A percentile compares a stretch with the other conserved stretches of the same genome.
phyloP scores from a whole-genome alignment of 768 basidiomycete species.

The Agrocybe pediades region DNA sequence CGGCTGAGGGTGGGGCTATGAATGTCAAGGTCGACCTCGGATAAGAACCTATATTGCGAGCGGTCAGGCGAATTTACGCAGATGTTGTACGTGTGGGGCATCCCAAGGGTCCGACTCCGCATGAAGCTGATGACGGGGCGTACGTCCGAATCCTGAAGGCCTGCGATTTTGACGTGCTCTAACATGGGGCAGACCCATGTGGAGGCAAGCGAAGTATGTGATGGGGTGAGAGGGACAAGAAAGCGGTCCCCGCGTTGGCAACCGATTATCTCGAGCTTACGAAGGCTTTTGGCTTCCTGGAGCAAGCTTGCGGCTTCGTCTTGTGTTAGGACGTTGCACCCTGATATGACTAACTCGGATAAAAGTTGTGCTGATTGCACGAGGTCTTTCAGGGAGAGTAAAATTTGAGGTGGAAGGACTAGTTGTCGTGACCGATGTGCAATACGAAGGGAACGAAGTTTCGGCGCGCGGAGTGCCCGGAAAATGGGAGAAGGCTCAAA shows the following conservation, averaged over 20 bases:
- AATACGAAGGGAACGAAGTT: slow-evolving; percentile 13
- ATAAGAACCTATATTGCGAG: background rate
- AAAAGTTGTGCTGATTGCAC: slow-evolving; percentile 16
- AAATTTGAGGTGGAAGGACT: slow-evolving; percentile 2
- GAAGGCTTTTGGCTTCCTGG: slow-evolving; percentile 7
- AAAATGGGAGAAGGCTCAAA: slow-evolving; percentile 17
- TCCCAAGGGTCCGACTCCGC: slow-evolving; percentile 5
- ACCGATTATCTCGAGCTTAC: slow-evolving; percentile 9
- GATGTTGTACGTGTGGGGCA: background rate
- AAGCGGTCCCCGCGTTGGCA: slow-evolving; percentile 14
- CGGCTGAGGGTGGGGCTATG: slow-evolving; percentile 7
- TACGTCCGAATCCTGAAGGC: slow-evolving; percentile 14
- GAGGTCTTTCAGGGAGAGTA: slow-evolving; percentile 12
- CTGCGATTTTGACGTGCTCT: slow-evolving; percentile 11
- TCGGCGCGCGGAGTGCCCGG: slow-evolving; percentile 16
- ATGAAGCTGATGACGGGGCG: slow-evolving; percentile 17
- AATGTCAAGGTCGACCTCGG: slow-evolving; percentile 10
- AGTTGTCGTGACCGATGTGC: slow-evolving; percentile 10
- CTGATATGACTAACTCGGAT: slow-evolving; percentile 11
- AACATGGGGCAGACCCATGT: slow-evolving; percentile 16
- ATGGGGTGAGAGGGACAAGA: slow-evolving; percentile 12
- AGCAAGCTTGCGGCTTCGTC: slow-evolving; percentile 10
- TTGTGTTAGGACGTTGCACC: slow-evolving; percentile 13
- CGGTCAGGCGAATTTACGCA: background rate
- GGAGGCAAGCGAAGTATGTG: background rate